Percentiles rank a stretch among this genome's conserved stretches.
Conservation (phyloP, 768 basidiomycete species). For the Hericium rajendrae region DNA sequence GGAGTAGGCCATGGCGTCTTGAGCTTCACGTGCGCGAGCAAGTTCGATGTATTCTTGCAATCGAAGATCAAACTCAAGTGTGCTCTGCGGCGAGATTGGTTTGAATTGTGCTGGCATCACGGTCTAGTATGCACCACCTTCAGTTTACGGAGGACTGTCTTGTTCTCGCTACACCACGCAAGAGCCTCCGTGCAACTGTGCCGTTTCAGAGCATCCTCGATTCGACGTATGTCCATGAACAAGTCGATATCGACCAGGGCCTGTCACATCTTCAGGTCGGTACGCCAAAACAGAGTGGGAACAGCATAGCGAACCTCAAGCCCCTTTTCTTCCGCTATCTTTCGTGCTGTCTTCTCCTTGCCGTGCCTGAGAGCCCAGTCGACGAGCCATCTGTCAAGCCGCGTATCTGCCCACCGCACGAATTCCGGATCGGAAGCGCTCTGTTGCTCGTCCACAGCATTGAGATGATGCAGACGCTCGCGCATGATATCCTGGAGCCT, state of each 20-base stretch:
- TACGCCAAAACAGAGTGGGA: background rate
- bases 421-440: conserved; percentile 46
- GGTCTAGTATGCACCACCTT: conserved; percentile 40
- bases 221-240: conserved; percentile 80
- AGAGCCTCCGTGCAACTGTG: conserved; percentile 86
- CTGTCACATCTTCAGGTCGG: conserved; percentile 28
- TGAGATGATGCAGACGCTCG: conserved; percentile 66
- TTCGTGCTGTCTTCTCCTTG: conserved; percentile 65
- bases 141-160: conserved; percentile 82
- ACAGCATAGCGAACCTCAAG: conserved; percentile 56
- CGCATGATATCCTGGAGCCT: conserved; percentile 68
- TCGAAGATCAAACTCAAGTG: conserved; percentile 91
- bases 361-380: conserved; percentile 86
- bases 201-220: conserved; percentile 67
- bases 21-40: conserved; percentile 49
- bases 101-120: background rate
- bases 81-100: conserved; percentile 47
- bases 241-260: conserved; percentile 85
- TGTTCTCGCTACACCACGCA: conserved; percentile 95
- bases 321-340: conserved; percentile 63
- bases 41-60: conserved; percentile 96
- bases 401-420: conserved; percentile 66
- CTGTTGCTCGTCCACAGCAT: conserved; percentile 47
- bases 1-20: conserved; percentile 78
- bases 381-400: conserved; percentile 83